Percentiles rank a stretch among this genome's conserved stretches.
Conservation (phyloP, 352 stramenopile genomes). For the Globisporangium uncinulatum region DNA sequence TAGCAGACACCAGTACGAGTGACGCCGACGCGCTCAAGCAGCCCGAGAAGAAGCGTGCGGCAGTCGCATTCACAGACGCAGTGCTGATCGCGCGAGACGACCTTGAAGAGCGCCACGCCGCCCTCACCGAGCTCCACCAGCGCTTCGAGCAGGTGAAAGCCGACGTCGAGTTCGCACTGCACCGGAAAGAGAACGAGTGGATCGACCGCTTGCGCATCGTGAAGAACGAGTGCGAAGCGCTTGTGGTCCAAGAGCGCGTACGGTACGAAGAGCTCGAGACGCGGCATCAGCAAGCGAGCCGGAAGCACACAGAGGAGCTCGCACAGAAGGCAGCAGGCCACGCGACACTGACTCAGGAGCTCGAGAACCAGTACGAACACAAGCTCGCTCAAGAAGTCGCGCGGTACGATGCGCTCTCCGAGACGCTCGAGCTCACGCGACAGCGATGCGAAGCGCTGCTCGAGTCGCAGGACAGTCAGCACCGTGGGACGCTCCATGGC, state of each 20-base stretch:
- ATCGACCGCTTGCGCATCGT: conserved; percentile 72
- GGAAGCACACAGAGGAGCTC: conserved; percentile 78
- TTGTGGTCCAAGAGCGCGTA: conserved; percentile 71
- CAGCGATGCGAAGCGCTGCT: conserved; percentile 87
- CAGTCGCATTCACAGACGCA: conserved; percentile 29
- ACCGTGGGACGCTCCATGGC: conserved; percentile 46
- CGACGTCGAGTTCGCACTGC: conserved; percentile 78
- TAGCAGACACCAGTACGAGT: too few relatives aligned
- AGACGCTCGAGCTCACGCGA: conserved; percentile 85
- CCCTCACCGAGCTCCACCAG: conserved; percentile 55
- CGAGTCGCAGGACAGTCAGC: conserved; percentile 70
- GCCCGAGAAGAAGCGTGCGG: conserved; percentile 23
- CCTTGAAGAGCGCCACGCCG: conserved; percentile 56
- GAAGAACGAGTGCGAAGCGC: conserved; percentile 71
- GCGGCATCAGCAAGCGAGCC: conserved; percentile 52
- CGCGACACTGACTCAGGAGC: conserved; percentile 81
- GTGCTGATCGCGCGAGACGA: conserved; percentile 74
- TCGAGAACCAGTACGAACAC: conserved; percentile 92
- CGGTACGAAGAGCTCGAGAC: conserved; percentile 79
- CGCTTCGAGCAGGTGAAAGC: conserved; percentile 73
- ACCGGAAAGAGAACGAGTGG: conserved; percentile 86
- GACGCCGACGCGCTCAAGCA: conserved; percentile 7
- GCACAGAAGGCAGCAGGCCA: conserved; percentile 69
- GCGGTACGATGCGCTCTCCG: conserved; percentile 82
- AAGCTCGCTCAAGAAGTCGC: conserved; percentile 86